Evolutionary conservation across 352 stramenopile species (phyloP), one percentile per base, ranked within the genome.

Genomic region (Pythium insidiosum): DNA sequence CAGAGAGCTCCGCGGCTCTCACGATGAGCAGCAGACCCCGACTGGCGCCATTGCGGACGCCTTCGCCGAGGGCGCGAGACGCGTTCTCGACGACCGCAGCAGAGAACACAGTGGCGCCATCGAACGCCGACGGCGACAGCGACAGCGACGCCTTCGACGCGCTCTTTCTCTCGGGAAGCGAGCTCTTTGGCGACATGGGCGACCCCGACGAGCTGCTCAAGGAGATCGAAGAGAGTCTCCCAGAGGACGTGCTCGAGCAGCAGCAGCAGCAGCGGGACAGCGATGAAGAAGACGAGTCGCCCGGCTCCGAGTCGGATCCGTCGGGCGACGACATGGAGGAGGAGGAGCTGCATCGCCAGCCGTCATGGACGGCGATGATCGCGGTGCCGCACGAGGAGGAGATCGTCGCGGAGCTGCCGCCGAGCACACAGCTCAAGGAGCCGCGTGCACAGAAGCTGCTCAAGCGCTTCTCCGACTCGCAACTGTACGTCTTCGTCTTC

Each of bases 301-400:
- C 57, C 4, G 73, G 77, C 23, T 86, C 74, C 5, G 74, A 90
- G 38, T 88, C 77, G 0, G 76, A 90, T 42, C 74, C 72, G 15
- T 89, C 74, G 1, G 70, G 65, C 1, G 72, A 88, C 47, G 75
- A 84, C 53, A 81, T 75, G 52, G 77, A 85, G 33, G 58, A 71
- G n/a, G 65, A 73, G 28, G 63, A 67, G 18, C 57, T 78, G 6
- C 49, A 61, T 12, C 59, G 57, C 5, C 50, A 76, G 23, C 35
- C 38, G 1, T 43, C 50, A n/a, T 59, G 49, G 48, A 54, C 38
- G 23, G 19, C 50, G 2, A 19, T 61, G 13, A 9, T 55, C 10
- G 21, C 48, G 6, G n/a, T n/a, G n/a, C n/a, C 29, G 33, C 15
- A 25, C 25, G 6, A 25, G 13, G 5, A 30, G 10, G 3, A 28